Percentiles rank a stretch among this genome's conserved stretches.
phyloP scores from a whole-genome alignment of 306 rosid genomes.

The Neltuma alba region DNA sequence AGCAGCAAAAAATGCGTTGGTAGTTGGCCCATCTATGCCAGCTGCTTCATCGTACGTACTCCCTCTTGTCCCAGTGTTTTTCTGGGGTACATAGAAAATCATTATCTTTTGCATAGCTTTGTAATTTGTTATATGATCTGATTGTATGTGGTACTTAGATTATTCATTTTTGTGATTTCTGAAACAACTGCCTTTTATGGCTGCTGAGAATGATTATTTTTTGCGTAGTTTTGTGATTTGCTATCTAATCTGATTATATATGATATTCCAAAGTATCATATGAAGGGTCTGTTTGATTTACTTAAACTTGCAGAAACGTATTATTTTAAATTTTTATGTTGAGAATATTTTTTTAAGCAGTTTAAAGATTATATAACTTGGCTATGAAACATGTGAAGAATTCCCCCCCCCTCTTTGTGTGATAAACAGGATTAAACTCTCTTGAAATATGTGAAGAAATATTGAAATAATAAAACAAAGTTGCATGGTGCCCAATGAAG shows the following conservation, averaged over 20 bases:
- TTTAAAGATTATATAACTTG: slow-evolving; percentile 20
- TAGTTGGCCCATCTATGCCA: slow-evolving; percentile 81
- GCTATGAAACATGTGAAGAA: neutral
- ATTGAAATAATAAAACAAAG: neutral
- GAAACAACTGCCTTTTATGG: neutral
- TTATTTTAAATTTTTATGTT: neutral
- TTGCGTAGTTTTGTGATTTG: slow-evolving; percentile 15
- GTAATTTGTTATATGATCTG: slow-evolving; percentile 3
- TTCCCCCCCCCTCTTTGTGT: too few relatives aligned
- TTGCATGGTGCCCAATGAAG: neutral
- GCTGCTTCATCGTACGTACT: slow-evolving; percentile 62
- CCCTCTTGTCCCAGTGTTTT: slow-evolving; percentile 15
- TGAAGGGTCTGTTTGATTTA: slow-evolving; percentile 24
- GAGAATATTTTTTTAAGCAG: slow-evolving; percentile 1
- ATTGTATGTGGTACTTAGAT: neutral
- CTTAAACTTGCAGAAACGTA: neutral
- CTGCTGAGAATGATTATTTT: slow-evolving; percentile 9
- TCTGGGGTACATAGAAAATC: neutral
- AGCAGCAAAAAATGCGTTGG: slow-evolving; percentile 72
- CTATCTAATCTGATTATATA: neutral
- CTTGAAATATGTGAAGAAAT: neutral
- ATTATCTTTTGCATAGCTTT: slow-evolving; percentile 20
- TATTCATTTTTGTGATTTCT: slow-evolving; percentile 15
- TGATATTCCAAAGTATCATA: slow-evolving; percentile 18
- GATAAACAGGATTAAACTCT: neutral